Conservation (phyloP, 2,329 filamentous ascomycete species). For the Colletotrichum costaricense region DNA sequence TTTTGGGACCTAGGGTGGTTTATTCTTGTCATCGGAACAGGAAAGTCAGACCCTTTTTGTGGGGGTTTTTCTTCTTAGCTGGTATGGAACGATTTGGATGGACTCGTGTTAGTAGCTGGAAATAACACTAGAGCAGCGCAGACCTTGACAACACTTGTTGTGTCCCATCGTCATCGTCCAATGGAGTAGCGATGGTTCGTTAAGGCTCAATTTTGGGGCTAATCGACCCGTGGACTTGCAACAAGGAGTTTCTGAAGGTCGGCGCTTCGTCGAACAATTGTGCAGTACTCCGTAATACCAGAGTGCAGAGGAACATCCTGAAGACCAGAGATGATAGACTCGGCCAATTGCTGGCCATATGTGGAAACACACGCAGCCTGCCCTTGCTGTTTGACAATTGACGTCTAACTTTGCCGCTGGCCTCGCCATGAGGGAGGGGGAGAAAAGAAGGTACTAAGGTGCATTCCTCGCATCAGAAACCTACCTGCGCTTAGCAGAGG, state of each 20-base stretch:
- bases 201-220: background rate
- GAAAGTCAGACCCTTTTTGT: background rate
- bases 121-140: background rate
- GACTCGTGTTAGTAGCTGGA: background rate
- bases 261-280: background rate
- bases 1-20: background rate
- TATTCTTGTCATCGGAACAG: slow-evolving; percentile 7
- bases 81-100: background rate
- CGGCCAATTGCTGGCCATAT: background rate
- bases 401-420: background rate
- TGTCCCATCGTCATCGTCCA: background rate
- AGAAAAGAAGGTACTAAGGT: background rate
- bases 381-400: background rate
- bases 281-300: background rate
- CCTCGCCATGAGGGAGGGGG: background rate
- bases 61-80: background rate
- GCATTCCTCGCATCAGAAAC: background rate
- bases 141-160: background rate
- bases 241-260: background rate
- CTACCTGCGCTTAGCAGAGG: background rate
- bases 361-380: background rate
- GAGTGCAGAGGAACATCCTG: no score
- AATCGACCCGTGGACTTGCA: background rate
- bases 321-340: background rate
- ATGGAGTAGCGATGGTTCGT: background rate